Evolutionary conservation across 2,329 filamentous ascomycete genomes (phyloP), one percentile per base, ranked within the genome.

Genomic region (Colletotrichum magnum): DNA sequence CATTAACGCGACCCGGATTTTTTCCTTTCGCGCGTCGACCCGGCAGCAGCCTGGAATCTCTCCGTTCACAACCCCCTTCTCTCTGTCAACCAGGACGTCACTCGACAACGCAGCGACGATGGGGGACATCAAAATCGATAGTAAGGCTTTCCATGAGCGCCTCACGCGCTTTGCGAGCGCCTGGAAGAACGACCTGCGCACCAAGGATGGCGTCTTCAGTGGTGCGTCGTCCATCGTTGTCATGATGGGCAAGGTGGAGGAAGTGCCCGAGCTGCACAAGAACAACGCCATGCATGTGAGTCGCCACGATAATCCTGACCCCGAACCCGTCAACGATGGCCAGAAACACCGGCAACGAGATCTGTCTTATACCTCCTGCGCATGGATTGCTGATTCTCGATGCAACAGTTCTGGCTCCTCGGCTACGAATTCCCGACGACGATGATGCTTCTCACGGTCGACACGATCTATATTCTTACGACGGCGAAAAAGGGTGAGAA

Each of bases 371-470:
- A 18, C 18, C 18, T 50, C 3, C 21, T 50, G n/a, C 21, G 47
- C 9, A 72, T 60, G 51, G 43, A 7, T 21, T 67, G 52, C 60
- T 64, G 43, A 64, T 41, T 21, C 43, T 64, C 18, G 36, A 45
- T 68, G 71, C 50, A 73, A 70, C 80, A 98, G 95, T 97, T 98
- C 82, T 99, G 97, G 97, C 88, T 99, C 64, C 89, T 99, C 71
- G 96, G 96, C 76, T 99, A 99, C 86, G 96, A 99, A 81, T 99
- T 99, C 78, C 96, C 96, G 41, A 95, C 95, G 47, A 99, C 96
- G 0, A 86, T 99, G 72, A 94, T 99, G 86, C 88, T 99, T 60
- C 91, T 99, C 79, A 98, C 95, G 1, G 85, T 91, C 70, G 96
- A 98, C 71, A 90, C 90, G 54, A 87, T 98, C 75, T 97, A 96